Base-by-base conservation (phyloP, 164 flowering plant genomes). In the Nymphaea colorata region DNA sequence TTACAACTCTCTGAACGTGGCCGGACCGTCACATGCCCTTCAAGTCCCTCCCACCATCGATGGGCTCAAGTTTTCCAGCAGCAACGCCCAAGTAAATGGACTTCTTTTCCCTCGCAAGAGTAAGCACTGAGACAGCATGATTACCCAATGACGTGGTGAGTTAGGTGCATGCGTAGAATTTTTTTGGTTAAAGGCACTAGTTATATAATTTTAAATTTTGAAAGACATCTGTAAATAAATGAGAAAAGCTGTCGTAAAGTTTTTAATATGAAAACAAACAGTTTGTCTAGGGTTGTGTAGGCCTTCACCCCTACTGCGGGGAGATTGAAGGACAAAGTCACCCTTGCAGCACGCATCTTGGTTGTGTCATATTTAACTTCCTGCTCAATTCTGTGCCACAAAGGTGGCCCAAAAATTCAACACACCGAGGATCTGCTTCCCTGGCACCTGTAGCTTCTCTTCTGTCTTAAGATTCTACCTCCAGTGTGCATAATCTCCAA, bases 1-100 rank as follows among this genome's bases (percentile, higher is more conserved):
- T 75, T 85, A n/a, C n/a, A n/a, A 0, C 82, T 87, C 59, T 75
- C 81, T 2, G 17, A 71, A 2, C 79, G 74, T 3, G 93, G 90
- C 4, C 71, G 77, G 0, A 78, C 77, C 16, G 12, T 78, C 61
- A 79, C 88, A 79, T 59, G 77, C 72, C 2, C 67, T 71, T 3
- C 43, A 41, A 45, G 25, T 79, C 72, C 62, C 69, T 44, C 73
- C 68, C 42, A 2, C 77, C 15, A 64, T 81, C n/a, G 63, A 75
- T 15, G 70, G 59, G 60, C 62, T 61, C 67, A 43, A 36, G 41
- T 0, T 67, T 0, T 60, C 41, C 7, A 81, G 79, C 11, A 14
- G n/a, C 36, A 43, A 72, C 12, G 75, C 82, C 55, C 10, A 41
- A 2, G 3, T 78, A 44, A 64, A 44, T 12, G 63, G 63, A 62